phyloP scores from a whole-genome alignment of 2,329 filamentous ascomycete species.

The Fusarium palustre region DNA sequence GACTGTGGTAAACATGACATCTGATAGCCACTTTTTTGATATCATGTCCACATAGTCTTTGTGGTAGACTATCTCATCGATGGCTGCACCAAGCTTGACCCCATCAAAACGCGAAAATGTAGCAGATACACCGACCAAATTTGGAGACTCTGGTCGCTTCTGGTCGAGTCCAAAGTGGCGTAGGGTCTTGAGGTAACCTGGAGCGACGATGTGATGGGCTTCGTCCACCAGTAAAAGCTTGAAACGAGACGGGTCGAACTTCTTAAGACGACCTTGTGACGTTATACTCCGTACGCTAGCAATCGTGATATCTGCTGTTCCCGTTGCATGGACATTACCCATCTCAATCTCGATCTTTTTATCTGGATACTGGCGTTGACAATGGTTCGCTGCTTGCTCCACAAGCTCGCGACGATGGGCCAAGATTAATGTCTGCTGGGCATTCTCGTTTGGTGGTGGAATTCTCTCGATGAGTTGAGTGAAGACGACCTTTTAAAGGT shows the following conservation, averaged over 20 bases:
- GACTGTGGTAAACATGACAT: constrained; percentile 95
- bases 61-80: constrained; percentile 97
- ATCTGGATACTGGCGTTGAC: constrained; percentile 80
- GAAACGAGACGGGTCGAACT: constrained; percentile 83
- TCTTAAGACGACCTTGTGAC: constrained; percentile 79
- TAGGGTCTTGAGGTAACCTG: constrained; percentile 79
- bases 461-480: constrained; percentile 91
- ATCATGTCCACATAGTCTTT: constrained; percentile 78
- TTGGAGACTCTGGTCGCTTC: constrained; percentile 61
- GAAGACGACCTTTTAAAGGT: constrained; percentile 79
- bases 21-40: constrained; percentile 88
- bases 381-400: constrained; percentile 91
- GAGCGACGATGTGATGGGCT: constrained; percentile 94
- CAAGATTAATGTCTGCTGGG: constrained; percentile 85
- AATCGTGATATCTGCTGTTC: constrained; percentile 89
- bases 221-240: constrained; percentile 96
- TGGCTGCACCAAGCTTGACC: constrained; percentile 81
- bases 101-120: constrained; percentile 84
- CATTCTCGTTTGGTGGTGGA: constrained; percentile 59
- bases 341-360: constrained; percentile 92
- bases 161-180: constrained; percentile 79
- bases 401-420: constrained; percentile 94
- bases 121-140: constrained; percentile 90
- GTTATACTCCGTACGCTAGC: constrained; percentile 89
- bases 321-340: constrained; percentile 80